Conservation (phyloP, 129 eudicot genomes). For the Chrysanthemum seticuspe region DNA sequence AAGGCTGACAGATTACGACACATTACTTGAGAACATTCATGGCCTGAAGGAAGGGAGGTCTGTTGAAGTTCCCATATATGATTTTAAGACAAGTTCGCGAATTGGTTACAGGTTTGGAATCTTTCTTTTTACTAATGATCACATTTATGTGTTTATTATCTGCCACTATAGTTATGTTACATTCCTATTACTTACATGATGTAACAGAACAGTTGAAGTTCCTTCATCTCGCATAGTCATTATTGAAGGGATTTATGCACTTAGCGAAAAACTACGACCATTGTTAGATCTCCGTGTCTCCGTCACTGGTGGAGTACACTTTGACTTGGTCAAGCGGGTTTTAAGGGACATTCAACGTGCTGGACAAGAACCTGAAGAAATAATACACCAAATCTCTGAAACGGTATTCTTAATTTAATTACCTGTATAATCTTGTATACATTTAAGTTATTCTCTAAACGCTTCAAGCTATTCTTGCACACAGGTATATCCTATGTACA, state of each 20-base stretch:
- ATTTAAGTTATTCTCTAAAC: constrained; percentile 11
- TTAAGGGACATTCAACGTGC: constrained; percentile 96
- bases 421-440: neutral
- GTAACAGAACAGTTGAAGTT: constrained; percentile 71
- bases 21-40: constrained; percentile 81
- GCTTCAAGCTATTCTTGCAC: constrained; percentile 19
- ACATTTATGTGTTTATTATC: neutral
- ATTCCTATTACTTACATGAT: constrained; percentile 1
- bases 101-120: constrained; percentile 74
- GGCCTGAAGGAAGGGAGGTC: constrained; percentile 80
- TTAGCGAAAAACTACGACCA: constrained; percentile 89
- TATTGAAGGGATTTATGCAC: constrained; percentile 94
- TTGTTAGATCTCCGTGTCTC: constrained; percentile 92
- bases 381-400: constrained; percentile 94
- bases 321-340: constrained; percentile 94
- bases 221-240: constrained; percentile 87
- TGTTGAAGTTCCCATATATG: constrained; percentile 91
- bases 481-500: constrained; percentile 99
- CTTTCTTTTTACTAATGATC: constrained; percentile 6
- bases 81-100: constrained; percentile 89
- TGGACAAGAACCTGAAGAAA: constrained; percentile 99
- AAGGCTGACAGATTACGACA: constrained; percentile 91
- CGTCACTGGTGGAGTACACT: constrained; percentile 97
- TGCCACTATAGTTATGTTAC: too few relatives aligned
- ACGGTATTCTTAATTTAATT: constrained; percentile 44